Evolutionary conservation across 2,329 filamentous ascomycete genomes (phyloP), one percentile per base, ranked within the genome.

Genomic region (Clarireedia homoeocarpa): DNA sequence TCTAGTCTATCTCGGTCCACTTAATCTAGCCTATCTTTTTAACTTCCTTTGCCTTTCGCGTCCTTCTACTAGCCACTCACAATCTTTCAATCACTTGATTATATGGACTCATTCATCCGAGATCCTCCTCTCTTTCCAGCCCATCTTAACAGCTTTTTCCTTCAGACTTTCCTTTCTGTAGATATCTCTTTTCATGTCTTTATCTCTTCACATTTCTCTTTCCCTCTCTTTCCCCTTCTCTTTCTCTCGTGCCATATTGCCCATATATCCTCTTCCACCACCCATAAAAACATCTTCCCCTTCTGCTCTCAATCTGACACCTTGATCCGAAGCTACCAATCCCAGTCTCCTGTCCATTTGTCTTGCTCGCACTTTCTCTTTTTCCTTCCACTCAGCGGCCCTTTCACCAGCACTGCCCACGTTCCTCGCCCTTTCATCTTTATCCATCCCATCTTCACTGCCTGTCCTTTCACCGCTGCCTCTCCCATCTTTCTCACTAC

Each of bases 391-490:
- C 20, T 2, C 20, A 20, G 20, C 20, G 20, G 20, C 20, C 0
- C 20, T 20, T 20, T 20, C 20, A 20, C 20, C 20, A 20, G 20
- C 20, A 20, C 2, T 2, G 20, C 20, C 20, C 20, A 20, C 20
- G 20, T 20, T 20, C 20, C 20, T 20, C 20, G 20, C 2, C 20
- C 2, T 38, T 50, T 47, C 20, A 53, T 49, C 5, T 53, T 44
- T 36, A 44, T 56, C 53, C 39, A 58, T 15, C 53, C 36, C 59
- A 56, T 48, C 30, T 34, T 47, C 6, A 36, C 17, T 46, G 38
- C 52, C 38, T 27, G 40, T 38, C 51, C 50, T 12, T n/a, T 38
- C 23, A 34, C 27, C 26, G 40, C 49, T 48, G 53, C 48, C 48
- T 26, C 9, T 23, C 36, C 6, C 45, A 42, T 51, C 48, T 49